Conservation (phyloP, 1,284 basidiomycete genomes). For the Marasmius tenuissimus region DNA sequence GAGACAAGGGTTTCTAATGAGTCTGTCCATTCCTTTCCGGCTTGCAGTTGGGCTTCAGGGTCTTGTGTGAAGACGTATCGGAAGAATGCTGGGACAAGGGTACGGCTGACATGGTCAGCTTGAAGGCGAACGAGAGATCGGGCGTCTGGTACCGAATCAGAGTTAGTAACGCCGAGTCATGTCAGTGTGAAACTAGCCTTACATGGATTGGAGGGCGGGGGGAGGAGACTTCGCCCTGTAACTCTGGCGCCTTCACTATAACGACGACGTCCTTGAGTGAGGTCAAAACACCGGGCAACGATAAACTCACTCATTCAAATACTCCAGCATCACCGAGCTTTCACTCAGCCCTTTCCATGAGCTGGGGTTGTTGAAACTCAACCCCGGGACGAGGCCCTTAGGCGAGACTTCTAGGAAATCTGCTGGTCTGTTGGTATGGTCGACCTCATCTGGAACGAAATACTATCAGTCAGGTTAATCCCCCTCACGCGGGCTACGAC, state of each 20-base stretch:
- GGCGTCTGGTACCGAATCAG: conserved; percentile 43
- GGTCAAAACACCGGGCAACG: background rate
- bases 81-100: conserved; percentile 75
- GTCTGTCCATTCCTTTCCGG: conserved; percentile 57
- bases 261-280: background rate
- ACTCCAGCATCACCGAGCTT: conserved; percentile 73
- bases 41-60: conserved; percentile 50
- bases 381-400: conserved; percentile 75
- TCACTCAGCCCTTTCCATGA: conserved; percentile 65
- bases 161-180: background rate
- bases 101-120: conserved; percentile 65
- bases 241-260: conserved; percentile 17
- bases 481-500: background rate
- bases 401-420: conserved; percentile 79
- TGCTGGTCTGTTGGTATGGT: conserved; percentile 79
- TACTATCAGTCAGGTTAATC: background rate
- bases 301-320: conserved; percentile 63
- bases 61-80: conserved; percentile 78
- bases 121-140: conserved; percentile 68
- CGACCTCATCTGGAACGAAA: conserved; percentile 63
- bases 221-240: conserved; percentile 51
- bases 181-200: conserved; percentile 15
- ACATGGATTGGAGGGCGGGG: conserved; percentile 63
- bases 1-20: conserved; percentile 54
- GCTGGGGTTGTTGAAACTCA: conserved; percentile 52